Base-by-base conservation (phyloP, 768 basidiomycete genomes). In the Naematelia aurantialba region DNA sequence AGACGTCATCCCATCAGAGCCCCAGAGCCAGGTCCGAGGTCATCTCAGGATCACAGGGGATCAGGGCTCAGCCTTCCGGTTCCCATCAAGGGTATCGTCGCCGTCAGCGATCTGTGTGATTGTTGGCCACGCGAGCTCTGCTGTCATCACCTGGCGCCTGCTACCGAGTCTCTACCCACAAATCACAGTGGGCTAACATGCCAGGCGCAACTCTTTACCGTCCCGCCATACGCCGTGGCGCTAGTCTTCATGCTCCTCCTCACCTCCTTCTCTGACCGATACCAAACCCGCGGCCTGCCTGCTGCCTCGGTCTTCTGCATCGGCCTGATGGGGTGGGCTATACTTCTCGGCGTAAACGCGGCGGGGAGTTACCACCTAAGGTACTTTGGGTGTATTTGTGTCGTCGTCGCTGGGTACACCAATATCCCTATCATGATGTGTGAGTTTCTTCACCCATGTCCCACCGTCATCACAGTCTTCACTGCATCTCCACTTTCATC, bases 151-250 rank as follows among this genome's bases (percentile, higher is more conserved):
- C n/a, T n/a, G n/a, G n/a, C n/a, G n/a, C n/a, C n/a, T n/a, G n/a
- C n/a, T n/a, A n/a, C n/a, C n/a, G n/a, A n/a, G n/a, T n/a, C n/a
- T n/a, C n/a, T n/a, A n/a, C n/a, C n/a, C n/a, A n/a, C n/a, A n/a
- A n/a, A n/a, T n/a, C n/a, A n/a, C n/a, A n/a, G n/a, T n/a, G n/a
- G n/a, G n/a, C n/a, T n/a, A n/a, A n/a, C n/a, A n/a, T n/a, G n/a
- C n/a, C n/a, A n/a, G 46, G 69, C 76, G 4, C 54, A 72, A 27
- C 65, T 79, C 1, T 77, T 71, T 66, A 76, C 77, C 13, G 76
- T 78, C 12, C 77, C 76, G 13, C 76, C 75, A 4, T 79, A 79
- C 58, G 79, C 75, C 26, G 78, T 77, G 44, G 72, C 78, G 0
- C 61, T 78, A 17, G 78, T 77, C 21, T 74, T 78, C 60, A 73